Base-by-base conservation (phyloP, 2,329 filamentous ascomycete species). In the Pyrenophora seminiperda region DNA sequence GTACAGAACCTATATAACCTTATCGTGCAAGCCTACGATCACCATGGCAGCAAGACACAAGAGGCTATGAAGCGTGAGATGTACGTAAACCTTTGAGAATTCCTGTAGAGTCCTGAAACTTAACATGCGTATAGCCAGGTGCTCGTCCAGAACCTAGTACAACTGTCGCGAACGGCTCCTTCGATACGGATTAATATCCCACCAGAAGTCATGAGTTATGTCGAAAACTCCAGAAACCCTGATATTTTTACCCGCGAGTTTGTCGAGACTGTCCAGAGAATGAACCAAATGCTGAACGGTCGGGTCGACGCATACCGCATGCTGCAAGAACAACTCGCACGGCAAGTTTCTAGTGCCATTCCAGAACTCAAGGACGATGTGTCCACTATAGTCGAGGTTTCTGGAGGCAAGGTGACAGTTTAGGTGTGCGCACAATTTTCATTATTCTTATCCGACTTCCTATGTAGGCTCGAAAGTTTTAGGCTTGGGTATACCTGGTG, bases 221-320 rank as follows among this genome's bases (percentile, higher is more conserved):
- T 87, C 27, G 83, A 86, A 60, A 75, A 79, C 15, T 79, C 82
- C 14, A 81, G 84, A 17, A 87, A 87, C 62, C 84, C 84, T 6
- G 84, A 87, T 61, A 86, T 87, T 58, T 87, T 85, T 70, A 86
- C 83, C 7, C 78, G 84, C 37, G 83, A 87, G 59, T 85, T 86
- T 56, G 82, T 87, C 36, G 84, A 87, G 70, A 74, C 82, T 20
- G 82, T 84, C 7, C 83, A 86, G 73, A 77, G 79, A 53, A 79
- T 80, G 40, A 87, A 87, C 56, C 83, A 85, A 63, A 79, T 83
- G 68, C 70, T 86, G 42, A 84, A 83, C 59, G 84, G 84, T 24
- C 83, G 83, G 60, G 77, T 76, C 47, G 78, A 84, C 61, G 84
- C 83, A 1, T 86, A 84, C 68, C 78, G 76, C 9, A 70, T 75